Base-by-base conservation (phyloP, 352 stramenopile species). In the Phytophthora boehmeriae region DNA sequence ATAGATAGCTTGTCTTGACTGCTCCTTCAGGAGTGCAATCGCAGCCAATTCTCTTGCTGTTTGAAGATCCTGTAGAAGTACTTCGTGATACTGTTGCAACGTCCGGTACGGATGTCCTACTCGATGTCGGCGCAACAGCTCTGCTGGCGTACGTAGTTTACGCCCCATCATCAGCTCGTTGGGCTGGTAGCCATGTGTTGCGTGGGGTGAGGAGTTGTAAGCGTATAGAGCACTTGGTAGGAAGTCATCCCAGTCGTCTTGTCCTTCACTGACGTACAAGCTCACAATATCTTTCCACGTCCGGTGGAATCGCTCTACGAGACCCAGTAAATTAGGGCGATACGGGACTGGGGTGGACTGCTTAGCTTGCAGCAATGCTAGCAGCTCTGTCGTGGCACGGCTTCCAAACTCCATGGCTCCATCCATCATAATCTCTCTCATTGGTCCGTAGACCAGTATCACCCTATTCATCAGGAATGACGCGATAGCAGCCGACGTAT, bases 391-490 rank as follows among this genome's bases (percentile, higher is more conserved):
- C 0, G 54, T 59, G n/a, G 51, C 5, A 0, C 42, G 3, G 5
- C 30, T 11, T 13, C 45, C 28, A 1, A 67, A 16, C 28, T 71
- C 51, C 0, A 1, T 8, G 0, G 54, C 67, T 3, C 53, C 48
- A n/a, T 71, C 61, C 19, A 46, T 65, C 23, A 68, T 27, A 0
- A 66, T 14, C 23, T 71, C 52, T 8, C 59, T 34, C 30, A 67
- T 68, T 1, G 56, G 60, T 0, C 56, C 51, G 36, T 58, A 43
- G 8, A 51, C n/a, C 4, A 67, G 39, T 2, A 71, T 42, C 11
- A 65, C 47, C 16, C 27, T 4, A 0, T 70, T 32, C 46, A 71
- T 34, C 3, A 75, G 16, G 22, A 65, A 51, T 14, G 10, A 3
- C 16, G 60, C 66, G 13, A 74, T 46, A 0, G 13, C 8, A 13